phyloP scores from a whole-genome alignment of 1,284 basidiomycete species.

The Sporisorium sorghi region DNA sequence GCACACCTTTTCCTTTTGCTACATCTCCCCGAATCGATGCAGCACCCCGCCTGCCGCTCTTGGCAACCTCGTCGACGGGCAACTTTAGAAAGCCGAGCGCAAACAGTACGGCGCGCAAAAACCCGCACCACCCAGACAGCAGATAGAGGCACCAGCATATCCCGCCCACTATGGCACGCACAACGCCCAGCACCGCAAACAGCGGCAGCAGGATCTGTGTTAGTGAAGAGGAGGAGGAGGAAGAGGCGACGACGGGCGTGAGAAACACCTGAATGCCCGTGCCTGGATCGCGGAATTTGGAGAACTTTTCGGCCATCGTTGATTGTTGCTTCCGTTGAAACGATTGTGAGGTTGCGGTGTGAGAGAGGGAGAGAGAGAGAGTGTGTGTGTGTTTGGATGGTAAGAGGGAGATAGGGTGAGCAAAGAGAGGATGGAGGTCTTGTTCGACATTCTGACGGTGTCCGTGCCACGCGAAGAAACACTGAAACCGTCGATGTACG shows the following conservation, averaged over 20 bases:
- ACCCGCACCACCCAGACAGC: not conserved
- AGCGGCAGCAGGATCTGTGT: slow-evolving; percentile 14
- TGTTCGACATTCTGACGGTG: not conserved
- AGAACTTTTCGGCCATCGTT: slow-evolving; percentile 53
- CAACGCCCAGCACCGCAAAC: slow-evolving; percentile 22
- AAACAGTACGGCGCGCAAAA: slow-evolving; percentile 15
- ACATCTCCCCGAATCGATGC: slow-evolving; percentile 11
- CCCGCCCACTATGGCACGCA: slow-evolving; percentile 8
- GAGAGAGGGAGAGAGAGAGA: not conserved
- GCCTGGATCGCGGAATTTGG: slow-evolving; percentile 48
- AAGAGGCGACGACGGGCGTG: slow-evolving; percentile 29
- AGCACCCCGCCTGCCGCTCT: not conserved
- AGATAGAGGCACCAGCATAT: slow-evolving; percentile 18
- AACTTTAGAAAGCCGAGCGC: slow-evolving; percentile 18
- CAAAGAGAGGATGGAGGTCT: not conserved
- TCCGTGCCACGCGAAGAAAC: slow-evolving; percentile 2
- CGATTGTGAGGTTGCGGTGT: not conserved
- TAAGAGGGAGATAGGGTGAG: not conserved
- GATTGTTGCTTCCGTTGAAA: not conserved
- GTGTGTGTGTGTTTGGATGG: too few relatives aligned
- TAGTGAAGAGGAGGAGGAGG: not conserved
- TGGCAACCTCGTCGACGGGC: slow-evolving; percentile 1
- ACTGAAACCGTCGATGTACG: too few relatives aligned
- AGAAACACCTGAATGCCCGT: slow-evolving; percentile 59
- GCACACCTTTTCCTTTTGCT: slow-evolving; percentile 46